A percentile compares a stretch with the other conserved stretches of the same genome.
These are phyloP conservation scores for Phytophthora vignae DNA, from an alignment of 352 stramenopile species.

Conservation along the genomic window DNA sequence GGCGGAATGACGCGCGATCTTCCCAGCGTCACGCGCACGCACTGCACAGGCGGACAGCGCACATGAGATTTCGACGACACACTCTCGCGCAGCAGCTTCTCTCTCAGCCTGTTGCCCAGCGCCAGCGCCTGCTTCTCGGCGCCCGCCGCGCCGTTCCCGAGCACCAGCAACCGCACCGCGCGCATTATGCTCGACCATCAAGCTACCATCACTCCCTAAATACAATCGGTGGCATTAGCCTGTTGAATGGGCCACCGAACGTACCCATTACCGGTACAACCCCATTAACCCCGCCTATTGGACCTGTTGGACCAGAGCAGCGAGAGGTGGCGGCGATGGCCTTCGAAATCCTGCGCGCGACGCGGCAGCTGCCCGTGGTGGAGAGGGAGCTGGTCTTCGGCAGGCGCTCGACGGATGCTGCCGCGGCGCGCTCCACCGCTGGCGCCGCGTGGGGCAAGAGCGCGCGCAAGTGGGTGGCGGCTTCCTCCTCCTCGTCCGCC, in stretches of 20 bases:
- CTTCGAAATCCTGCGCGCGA: constrained; percentile 58
- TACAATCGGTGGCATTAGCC: neutral
- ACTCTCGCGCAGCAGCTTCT: constrained; percentile 7
- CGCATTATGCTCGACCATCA: neutral
- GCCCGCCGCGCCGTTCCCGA: constrained; percentile 75
- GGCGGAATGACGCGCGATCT: constrained; percentile 48
- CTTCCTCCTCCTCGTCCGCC: constrained; percentile 2
- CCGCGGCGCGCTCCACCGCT: constrained; percentile 32
- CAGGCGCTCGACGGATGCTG: constrained; percentile 20
- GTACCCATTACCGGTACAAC: too few relatives aligned
- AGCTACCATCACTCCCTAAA: neutral
- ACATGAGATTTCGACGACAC: neutral
- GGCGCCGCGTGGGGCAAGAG: constrained; percentile 64
- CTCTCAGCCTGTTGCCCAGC: constrained; percentile 49
- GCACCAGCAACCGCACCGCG: constrained; percentile 56
- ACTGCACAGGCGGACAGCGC: constrained; percentile 22
- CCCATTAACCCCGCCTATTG: constrained; percentile 1
- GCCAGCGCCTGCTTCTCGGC: constrained; percentile 83
- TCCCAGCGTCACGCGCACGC: constrained; percentile 46
- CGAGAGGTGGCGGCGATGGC: constrained; percentile 30
- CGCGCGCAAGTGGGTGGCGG: constrained; percentile 48
- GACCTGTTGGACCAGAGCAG: constrained; percentile 12
- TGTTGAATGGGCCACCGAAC: neutral
- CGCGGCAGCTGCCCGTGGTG: constrained; percentile 50
- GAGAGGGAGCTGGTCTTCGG: constrained; percentile 41